These are phyloP conservation scores for Pythium volutum DNA, from an alignment of 352 stramenopile genomes.

Conservation along the genomic window DNA sequence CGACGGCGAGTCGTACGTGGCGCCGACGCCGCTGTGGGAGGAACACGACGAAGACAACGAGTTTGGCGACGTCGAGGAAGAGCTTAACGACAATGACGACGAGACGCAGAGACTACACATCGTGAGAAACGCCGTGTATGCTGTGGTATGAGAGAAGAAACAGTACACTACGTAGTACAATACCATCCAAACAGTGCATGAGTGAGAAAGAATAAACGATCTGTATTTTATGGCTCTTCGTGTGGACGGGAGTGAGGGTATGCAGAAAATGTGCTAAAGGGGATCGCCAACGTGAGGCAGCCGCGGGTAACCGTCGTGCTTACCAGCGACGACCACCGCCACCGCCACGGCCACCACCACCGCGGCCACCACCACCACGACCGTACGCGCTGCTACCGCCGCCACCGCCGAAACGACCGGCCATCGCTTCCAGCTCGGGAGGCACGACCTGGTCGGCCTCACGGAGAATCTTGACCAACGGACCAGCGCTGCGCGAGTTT, in stretches of 20 bases:
- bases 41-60: neutral
- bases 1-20: conserved; percentile 6
- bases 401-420: conserved; percentile 54
- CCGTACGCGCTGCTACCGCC: conserved; percentile 50
- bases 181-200: too few relatives aligned
- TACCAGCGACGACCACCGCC: conserved; percentile 49
- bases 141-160: conserved; percentile 6
- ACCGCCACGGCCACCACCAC: conserved; percentile 38
- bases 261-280: neutral
- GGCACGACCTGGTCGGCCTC: conserved; percentile 90
- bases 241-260: neutral
- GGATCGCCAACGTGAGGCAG: neutral
- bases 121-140: neutral
- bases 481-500: conserved; percentile 75
- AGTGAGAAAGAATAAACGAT: too few relatives aligned
- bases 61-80: neutral
- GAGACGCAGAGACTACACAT: neutral
- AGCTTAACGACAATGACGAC: neutral
- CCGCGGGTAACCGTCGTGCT: neutral
- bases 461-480: conserved; percentile 87
- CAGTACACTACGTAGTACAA: too few relatives aligned
- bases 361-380: conserved; percentile 59
- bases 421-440: conserved; percentile 69
- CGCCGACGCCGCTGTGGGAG: conserved; percentile 16
- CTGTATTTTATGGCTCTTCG: too few relatives aligned